These are phyloP conservation scores for Trichoderma atrobrunneum DNA, from an alignment of 2,329 filamentous ascomycete species.

Conservation along the genomic window DNA sequence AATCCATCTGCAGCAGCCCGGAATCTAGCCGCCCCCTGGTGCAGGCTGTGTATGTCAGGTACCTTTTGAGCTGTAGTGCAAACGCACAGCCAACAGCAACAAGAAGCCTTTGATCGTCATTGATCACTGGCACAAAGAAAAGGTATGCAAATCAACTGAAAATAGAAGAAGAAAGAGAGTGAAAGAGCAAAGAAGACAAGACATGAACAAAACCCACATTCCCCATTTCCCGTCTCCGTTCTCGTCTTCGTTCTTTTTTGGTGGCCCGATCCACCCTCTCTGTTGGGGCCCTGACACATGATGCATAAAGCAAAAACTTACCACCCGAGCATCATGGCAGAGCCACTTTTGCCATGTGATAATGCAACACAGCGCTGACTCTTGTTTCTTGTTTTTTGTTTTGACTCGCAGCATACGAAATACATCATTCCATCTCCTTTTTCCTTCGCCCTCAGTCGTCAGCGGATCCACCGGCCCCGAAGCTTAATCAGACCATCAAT, in stretches of 20 bases:
- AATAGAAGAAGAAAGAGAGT: neutral
- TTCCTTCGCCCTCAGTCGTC: neutral
- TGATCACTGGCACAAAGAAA: neutral
- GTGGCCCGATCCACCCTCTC: too few species aligned
- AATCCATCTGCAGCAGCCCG: conserved; percentile 8
- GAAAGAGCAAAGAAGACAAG: neutral
- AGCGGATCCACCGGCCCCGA: conserved; percentile 1
- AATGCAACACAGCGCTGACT: neutral
- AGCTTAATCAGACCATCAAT: conserved; percentile 8
- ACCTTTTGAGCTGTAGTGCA: neutral
- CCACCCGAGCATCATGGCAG: neutral
- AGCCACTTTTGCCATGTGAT: neutral
- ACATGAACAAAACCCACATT: neutral
- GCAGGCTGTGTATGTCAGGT: neutral
- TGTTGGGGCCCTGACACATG: neutral
- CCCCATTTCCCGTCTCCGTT: neutral
- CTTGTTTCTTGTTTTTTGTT: neutral
- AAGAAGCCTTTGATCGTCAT: too few species aligned
- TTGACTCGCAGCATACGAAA: too few species aligned
- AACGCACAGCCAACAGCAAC: neutral
- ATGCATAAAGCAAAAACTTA: neutral
- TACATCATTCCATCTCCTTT: conserved; percentile 7
- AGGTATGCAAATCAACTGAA: neutral
- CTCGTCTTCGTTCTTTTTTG: too few species aligned
- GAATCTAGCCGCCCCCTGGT: neutral